Conservation (phyloP, 169 alveolate genomes). For the Eimeria mitis region DNA sequence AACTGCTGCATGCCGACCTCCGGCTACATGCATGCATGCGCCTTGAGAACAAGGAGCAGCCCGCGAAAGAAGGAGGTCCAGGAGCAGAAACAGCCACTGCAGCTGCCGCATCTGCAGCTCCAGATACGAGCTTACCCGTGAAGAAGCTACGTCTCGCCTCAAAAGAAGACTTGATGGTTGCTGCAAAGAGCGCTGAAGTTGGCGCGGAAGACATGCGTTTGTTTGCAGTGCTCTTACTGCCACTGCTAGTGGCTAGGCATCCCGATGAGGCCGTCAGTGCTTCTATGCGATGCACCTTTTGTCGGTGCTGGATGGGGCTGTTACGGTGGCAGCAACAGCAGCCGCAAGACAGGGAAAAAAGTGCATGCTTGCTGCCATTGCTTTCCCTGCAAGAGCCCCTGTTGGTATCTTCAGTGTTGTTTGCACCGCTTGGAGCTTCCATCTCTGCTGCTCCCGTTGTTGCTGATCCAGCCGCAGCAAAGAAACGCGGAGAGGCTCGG, state of each 20-base stretch:
- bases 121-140: conserved; percentile 19
- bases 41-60: background rate
- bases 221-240: conserved; percentile 10
- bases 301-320: conserved; percentile 68
- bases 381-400: conserved; percentile 55
- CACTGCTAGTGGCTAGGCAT: conserved; percentile 57
- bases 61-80: background rate
- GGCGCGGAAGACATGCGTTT: conserved; percentile 30
- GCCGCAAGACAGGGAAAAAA: background rate
- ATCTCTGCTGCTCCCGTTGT: conserved; percentile 3
- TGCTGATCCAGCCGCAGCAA: background rate
- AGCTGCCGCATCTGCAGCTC: conserved; percentile 2
- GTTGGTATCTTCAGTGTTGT: conserved; percentile 53
- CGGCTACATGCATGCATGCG: conserved; percentile 13
- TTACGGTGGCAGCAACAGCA: conserved; percentile 46
- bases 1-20: conserved; percentile 37
- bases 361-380: conserved; percentile 8
- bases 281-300: conserved; percentile 54
- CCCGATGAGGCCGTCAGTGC: conserved; percentile 32
- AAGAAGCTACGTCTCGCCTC: conserved; percentile 45
- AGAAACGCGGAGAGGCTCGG: conserved; percentile 10
- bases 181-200: background rate
- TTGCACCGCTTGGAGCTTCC: conserved; percentile 41
- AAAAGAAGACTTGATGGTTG: background rate
- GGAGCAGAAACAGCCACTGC: conserved; percentile 20